Evolutionary conservation across 179 eudicot species (phyloP).

Genomic region (Vitellaria paradoxa): DNA sequence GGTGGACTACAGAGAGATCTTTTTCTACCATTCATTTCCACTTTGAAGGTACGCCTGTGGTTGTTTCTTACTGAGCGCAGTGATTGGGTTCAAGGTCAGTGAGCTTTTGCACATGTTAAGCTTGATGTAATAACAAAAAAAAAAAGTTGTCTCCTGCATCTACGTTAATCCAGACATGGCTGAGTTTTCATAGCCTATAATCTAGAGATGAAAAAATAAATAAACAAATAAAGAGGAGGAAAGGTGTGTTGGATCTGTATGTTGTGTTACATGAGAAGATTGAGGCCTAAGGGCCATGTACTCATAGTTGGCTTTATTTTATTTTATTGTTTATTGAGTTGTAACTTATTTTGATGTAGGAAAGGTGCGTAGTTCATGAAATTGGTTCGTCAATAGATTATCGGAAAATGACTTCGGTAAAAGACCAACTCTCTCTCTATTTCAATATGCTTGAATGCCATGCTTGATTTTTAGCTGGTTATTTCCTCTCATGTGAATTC

Average conservation of each 20-base stretch:
- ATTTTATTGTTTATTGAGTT: not conserved
- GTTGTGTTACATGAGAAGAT: not conserved
- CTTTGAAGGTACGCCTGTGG: slow-evolving; percentile 57
- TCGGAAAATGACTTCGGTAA: slow-evolving; percentile 84
- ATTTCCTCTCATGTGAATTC: not conserved
- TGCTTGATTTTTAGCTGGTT: slow-evolving; percentile 3
- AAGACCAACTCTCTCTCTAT: not conserved
- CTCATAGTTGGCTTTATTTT: not conserved
- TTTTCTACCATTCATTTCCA: slow-evolving; percentile 83
- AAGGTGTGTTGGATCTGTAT: not conserved
- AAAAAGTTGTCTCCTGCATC: not conserved
- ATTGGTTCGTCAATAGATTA: slow-evolving; percentile 92
- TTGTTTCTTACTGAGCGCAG: not conserved
- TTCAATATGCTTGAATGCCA: not conserved
- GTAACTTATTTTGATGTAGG: slow-evolving; percentile 44
- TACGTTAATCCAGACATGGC: not conserved
- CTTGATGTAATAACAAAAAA: not conserved
- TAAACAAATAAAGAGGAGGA: not conserved
- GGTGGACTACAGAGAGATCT: slow-evolving; percentile 96
- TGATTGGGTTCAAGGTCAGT: not conserved
- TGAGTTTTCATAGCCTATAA: not conserved
- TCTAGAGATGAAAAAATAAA: not conserved
- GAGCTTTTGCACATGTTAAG: not conserved
- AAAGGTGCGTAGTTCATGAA: slow-evolving; percentile 76
- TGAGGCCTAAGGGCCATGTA: not conserved